Percentiles rank a stretch among this genome's conserved stretches.
Conservation (phyloP, 805 yeast species). For the Tetrapisispora fleetii region DNA sequence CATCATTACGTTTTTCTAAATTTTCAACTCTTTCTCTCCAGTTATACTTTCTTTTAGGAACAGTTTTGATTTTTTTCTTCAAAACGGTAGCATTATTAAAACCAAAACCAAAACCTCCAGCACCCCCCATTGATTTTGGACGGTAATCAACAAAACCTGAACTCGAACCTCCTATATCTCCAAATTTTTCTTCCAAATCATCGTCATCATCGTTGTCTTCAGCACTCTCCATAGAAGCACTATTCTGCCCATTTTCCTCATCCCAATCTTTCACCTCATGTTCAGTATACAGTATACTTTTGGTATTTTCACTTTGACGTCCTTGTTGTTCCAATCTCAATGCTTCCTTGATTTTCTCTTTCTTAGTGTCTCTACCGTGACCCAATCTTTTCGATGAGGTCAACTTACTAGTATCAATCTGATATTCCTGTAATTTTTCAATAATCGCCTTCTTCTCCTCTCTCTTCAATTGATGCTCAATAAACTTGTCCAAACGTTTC, state of each 20-base stretch:
- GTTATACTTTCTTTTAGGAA: conserved; percentile 48
- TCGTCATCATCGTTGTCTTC: conserved; percentile 14
- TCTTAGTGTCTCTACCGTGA: conserved; percentile 55
- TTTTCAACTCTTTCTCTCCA: conserved; percentile 57
- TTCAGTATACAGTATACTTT: conserved; percentile 59
- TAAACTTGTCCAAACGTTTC: conserved; percentile 82
- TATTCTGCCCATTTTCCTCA: conserved; percentile 25
- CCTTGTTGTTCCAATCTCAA: conserved; percentile 64
- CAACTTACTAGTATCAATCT: conserved; percentile 58
- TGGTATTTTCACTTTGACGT: conserved; percentile 48
- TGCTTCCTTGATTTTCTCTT: conserved; percentile 67
- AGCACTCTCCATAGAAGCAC: conserved; percentile 10
- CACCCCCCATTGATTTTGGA: conserved; percentile 46
- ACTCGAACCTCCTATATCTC: conserved; percentile 10
- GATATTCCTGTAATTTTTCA: conserved; percentile 53
- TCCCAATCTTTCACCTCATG: conserved; percentile 56
- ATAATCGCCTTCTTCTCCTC: conserved; percentile 77
- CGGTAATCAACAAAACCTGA: conserved; percentile 62
- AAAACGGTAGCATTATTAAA: conserved; percentile 47
- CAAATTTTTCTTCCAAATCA: conserved; percentile 21
- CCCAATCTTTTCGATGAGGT: conserved; percentile 75
- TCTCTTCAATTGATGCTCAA: conserved; percentile 78
- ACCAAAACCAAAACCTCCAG: conserved; percentile 66
- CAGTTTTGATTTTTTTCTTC: conserved; percentile 21
- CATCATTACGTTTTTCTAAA: conserved; percentile 36